These are phyloP conservation scores for Lyophyllum decastes DNA, from an alignment of 768 basidiomycete species.

Conservation along the genomic window DNA sequence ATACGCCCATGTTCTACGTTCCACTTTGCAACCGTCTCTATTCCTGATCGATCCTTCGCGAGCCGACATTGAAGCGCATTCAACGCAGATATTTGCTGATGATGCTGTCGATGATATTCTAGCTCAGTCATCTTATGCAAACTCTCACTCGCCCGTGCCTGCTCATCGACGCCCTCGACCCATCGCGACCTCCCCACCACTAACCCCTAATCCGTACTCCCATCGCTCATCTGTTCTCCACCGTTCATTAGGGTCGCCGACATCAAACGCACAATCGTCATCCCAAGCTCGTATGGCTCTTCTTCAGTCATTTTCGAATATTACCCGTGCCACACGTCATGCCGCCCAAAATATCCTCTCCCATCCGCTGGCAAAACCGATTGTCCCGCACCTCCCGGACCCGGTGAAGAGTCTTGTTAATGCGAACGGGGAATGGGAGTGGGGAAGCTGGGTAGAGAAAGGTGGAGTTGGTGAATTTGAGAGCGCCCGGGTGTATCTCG, in stretches of 20 bases:
- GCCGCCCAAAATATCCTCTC: slow-evolving; percentile 94
- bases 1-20: slow-evolving; percentile 83
- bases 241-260: slow-evolving; percentile 66
- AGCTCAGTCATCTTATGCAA: slow-evolving; percentile 73
- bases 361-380: slow-evolving; percentile 94
- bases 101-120: slow-evolving; percentile 89
- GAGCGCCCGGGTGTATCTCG: slow-evolving; percentile 93
- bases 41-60: slow-evolving; percentile 93
- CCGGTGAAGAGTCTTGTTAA: slow-evolving; percentile 89
- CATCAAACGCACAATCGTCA: slow-evolving; percentile 49
- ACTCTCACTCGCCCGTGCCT: slow-evolving; percentile 83
- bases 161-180: slow-evolving; percentile 77
- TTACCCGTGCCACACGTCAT: slow-evolving; percentile 90
- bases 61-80: slow-evolving; percentile 91
- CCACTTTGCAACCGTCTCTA: slow-evolving; percentile 80
- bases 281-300: slow-evolving; percentile 81
- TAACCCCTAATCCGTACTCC: slow-evolving; percentile 56
- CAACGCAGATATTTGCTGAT: slow-evolving; percentile 79
- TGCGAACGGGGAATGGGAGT: slow-evolving; percentile 89
- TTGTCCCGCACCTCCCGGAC: slow-evolving; percentile 93
- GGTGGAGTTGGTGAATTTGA: slow-evolving; percentile 96
- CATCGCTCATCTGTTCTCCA: slow-evolving; percentile 77
- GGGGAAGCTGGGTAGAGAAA: slow-evolving; percentile 92
- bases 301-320: slow-evolving; percentile 91
- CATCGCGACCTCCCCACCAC: slow-evolving; percentile 39